Evolutionary conservation across 192 early-diverging fungal genomes (phyloP), one percentile per base, ranked within the genome.

Genomic region (Coemansia nantahalensis): DNA sequence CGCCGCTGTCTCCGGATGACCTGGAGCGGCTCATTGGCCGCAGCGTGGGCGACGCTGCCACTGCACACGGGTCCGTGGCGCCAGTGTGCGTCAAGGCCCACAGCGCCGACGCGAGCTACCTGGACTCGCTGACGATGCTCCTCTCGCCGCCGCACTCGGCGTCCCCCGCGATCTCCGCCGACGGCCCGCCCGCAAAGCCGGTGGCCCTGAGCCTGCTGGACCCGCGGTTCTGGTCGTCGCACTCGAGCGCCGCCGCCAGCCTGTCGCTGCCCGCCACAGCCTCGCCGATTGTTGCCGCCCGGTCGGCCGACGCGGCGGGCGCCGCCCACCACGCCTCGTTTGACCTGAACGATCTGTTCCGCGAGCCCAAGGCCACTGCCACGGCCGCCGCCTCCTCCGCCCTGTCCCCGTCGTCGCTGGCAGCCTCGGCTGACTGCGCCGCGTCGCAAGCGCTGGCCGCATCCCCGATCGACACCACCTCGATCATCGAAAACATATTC

Each of bases 121-220:
- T 62, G 12, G 68, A 72, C 17, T 56, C 68, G 5, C 43, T 72
- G n/a, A 54, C 61, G 5, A 48, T 58, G 48, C 52, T 72, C 31
- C 42, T 72, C 19, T 72, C 68, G 28, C 62, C 68, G 16, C 48
- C 51, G 11, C 24, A 38, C n/a, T 52, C 59, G 9, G 31, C 50
- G 24, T 8, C 42, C 9, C 13, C 45, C 18, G 53, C n/a, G 3
- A n/a, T n/a, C n/a, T 16, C 53, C 12, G 35, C 53, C 4, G 15
- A 8, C 12, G 30, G 18, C 21, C 16, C 39, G 7, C 24, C 12
- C 12, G 30, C 22, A 15, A 12, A 40, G 15, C 49, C 47, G 23
- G 51, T 30, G 24, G 36, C 42, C 11, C 17, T 34, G 21, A 32
- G 41, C 1, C 12, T 56, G 24, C 48, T 57, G 28, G 62, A 52